Evolutionary conservation across 2,329 filamentous ascomycete genomes (phyloP).

Genomic region (Gremmenia infestans): DNA sequence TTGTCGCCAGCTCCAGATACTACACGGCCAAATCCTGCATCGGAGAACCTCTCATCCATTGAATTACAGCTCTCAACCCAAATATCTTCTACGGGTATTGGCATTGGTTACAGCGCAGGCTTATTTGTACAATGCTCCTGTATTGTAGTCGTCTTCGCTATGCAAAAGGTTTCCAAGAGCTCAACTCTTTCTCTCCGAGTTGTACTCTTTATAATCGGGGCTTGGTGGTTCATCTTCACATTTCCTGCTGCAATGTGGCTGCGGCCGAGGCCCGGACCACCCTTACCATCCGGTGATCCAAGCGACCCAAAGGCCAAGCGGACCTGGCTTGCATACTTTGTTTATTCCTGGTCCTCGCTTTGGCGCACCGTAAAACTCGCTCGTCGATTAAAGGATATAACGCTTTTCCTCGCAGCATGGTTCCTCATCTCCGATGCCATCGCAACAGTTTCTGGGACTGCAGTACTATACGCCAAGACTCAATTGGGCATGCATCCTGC

Average conservation of each 20-base stretch:
- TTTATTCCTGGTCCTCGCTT: slow-evolving; percentile 81
- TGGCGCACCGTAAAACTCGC: slow-evolving; percentile 76
- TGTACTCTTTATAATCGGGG: slow-evolving; percentile 78
- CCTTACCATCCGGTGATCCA: slow-evolving; percentile 44
- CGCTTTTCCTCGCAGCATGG: slow-evolving; percentile 82
- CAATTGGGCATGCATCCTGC: slow-evolving; percentile 84
- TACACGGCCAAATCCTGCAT: slow-evolving; percentile 32
- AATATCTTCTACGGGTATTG: slow-evolving; percentile 89
- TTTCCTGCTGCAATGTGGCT: slow-evolving; percentile 86
- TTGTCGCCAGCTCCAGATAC: slow-evolving; percentile 29
- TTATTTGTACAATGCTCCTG: slow-evolving; percentile 78
- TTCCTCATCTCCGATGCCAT: slow-evolving; percentile 92
- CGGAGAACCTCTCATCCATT: slow-evolving; percentile 49
- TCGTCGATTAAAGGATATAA: slow-evolving; percentile 64
- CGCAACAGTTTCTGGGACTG: slow-evolving; percentile 89
- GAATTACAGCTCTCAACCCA: slow-evolving; percentile 81
- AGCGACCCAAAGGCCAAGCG: slow-evolving; percentile 30
- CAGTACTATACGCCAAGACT: slow-evolving; percentile 93
- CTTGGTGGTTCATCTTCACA: slow-evolving; percentile 92
- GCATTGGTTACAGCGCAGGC: slow-evolving; percentile 86
- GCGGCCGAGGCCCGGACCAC: slow-evolving; percentile 81
- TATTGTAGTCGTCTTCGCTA: slow-evolving; percentile 68
- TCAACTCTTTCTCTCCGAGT: slow-evolving; percentile 82
- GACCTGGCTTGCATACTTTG: slow-evolving; percentile 66
- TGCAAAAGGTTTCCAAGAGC: slow-evolving; percentile 47